phyloP scores from a whole-genome alignment of 345 rosid genomes.

The Moricandia arvensis region DNA sequence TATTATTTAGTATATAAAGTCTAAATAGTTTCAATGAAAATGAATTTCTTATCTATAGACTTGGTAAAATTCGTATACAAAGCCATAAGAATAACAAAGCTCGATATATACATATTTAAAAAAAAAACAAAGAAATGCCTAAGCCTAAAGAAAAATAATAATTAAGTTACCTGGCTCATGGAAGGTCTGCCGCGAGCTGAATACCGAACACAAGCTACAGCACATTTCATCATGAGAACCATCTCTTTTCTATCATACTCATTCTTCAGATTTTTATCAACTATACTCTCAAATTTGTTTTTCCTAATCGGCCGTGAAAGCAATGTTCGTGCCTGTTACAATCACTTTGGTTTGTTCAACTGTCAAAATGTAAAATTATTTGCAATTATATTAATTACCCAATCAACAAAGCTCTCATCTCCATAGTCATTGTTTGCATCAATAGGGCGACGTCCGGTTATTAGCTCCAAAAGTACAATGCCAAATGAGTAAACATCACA shows the following conservation, averaged over 20 bases:
- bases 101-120: no score
- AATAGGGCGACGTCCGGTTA: conserved; percentile 73
- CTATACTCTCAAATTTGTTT: conserved; percentile 53
- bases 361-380: neutral
- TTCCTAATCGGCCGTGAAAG: conserved; percentile 52
- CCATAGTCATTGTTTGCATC: conserved; percentile 46
- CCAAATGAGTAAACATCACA: conserved; percentile 92
- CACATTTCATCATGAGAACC: conserved; percentile 72
- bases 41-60: no score
- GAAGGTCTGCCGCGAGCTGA: conserved; percentile 77
- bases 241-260: conserved; percentile 58
- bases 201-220: conserved; percentile 78
- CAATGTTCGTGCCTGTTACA: conserved; percentile 67
- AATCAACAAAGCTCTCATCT: conserved; percentile 79
- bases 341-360: neutral
- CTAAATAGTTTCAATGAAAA: no score
- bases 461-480: conserved; percentile 78
- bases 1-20: no score
- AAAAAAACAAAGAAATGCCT: no score
- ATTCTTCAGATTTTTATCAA: conserved; percentile 53
- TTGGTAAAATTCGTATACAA: no score
- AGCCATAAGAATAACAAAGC: no score
- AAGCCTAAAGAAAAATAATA: neutral
- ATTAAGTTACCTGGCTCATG: conserved; percentile 64
- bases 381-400: conserved; percentile 49